These are phyloP conservation scores for Colletotrichum liaoningense DNA, from an alignment of 2,329 filamentous ascomycete genomes.

Conservation along the genomic window DNA sequence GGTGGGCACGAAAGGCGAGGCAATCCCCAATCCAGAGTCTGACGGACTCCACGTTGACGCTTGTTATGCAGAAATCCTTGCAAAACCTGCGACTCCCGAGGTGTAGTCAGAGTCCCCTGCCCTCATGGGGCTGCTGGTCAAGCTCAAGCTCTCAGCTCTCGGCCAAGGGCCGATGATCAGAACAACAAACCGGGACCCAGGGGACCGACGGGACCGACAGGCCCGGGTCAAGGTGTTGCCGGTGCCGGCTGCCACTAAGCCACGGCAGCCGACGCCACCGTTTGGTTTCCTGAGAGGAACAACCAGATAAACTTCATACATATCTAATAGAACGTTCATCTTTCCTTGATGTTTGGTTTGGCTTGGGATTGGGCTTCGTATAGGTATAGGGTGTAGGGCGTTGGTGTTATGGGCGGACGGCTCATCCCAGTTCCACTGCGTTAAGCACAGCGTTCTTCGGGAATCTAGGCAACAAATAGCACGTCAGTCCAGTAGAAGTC, in stretches of 20 bases:
- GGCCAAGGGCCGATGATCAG: neutral
- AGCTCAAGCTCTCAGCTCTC: conserved; percentile 4
- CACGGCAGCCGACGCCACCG: neutral
- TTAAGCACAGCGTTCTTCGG: no score
- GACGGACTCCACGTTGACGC: neutral
- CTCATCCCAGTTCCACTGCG: neutral
- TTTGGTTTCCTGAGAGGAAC: neutral
- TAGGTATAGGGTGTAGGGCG: neutral
- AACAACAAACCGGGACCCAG: conserved; percentile 13
- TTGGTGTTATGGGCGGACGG: neutral
- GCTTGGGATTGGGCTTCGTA: neutral
- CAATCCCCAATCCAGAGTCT: neutral
- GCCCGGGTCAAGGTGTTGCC: conserved; percentile 17
- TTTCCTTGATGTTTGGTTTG: neutral
- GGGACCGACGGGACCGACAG: conserved; percentile 10
- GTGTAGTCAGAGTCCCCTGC: conserved; percentile 32
- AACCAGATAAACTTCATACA: no score
- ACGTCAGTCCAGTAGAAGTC: neutral
- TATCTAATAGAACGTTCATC: neutral
- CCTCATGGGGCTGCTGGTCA: conserved; percentile 12
- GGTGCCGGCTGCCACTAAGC: conserved; percentile 1
- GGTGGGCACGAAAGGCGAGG: conserved; percentile 19
- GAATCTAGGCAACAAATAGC: neutral
- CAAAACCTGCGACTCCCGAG: conserved; percentile 19
- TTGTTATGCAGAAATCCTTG: conserved; percentile 4